Evolutionary conservation across 2,329 filamentous ascomycete genomes (phyloP).

Genomic region (Magnaporthiopsis poae): DNA sequence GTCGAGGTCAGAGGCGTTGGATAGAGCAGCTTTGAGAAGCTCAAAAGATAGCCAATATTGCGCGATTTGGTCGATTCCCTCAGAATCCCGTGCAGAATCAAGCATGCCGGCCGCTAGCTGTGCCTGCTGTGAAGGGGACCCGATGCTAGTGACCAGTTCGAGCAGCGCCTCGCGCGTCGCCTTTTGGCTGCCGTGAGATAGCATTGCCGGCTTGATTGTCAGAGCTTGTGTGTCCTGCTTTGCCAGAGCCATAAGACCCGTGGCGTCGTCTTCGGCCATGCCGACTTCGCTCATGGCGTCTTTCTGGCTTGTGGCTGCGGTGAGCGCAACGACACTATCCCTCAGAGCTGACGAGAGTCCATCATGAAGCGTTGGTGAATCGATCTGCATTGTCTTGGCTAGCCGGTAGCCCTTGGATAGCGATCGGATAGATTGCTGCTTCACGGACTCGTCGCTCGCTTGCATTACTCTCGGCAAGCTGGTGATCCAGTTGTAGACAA

Average conservation of each 20-base stretch:
- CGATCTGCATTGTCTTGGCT: slow-evolving; percentile 51
- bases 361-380: slow-evolving; percentile 57
- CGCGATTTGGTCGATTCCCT: slow-evolving; percentile 52
- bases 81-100: slow-evolving; percentile 48
- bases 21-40: slow-evolving; percentile 51
- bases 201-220: slow-evolving; percentile 50
- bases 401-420: slow-evolving; percentile 65
- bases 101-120: slow-evolving; percentile 57
- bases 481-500: slow-evolving; percentile 70
- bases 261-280: slow-evolving; percentile 20
- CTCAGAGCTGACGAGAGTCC: slow-evolving; percentile 59
- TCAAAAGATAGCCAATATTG: slow-evolving; percentile 74
- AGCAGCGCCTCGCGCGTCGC: slow-evolving; percentile 48
- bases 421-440: slow-evolving; percentile 62
- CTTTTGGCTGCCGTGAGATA: slow-evolving; percentile 57
- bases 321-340: slow-evolving; percentile 54
- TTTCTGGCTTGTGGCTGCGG: neutral
- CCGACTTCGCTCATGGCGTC: slow-evolving; percentile 18
- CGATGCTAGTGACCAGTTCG: slow-evolving; percentile 46
- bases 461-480: slow-evolving; percentile 77
- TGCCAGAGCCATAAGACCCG: slow-evolving; percentile 21
- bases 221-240: slow-evolving; percentile 13
- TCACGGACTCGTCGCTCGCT: slow-evolving; percentile 68
- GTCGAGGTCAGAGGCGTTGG: slow-evolving; percentile 45
- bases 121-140: slow-evolving; percentile 48